phyloP scores from a whole-genome alignment of 129 eudicot genomes.

The Rutidosis leptorrhynchoides region DNA sequence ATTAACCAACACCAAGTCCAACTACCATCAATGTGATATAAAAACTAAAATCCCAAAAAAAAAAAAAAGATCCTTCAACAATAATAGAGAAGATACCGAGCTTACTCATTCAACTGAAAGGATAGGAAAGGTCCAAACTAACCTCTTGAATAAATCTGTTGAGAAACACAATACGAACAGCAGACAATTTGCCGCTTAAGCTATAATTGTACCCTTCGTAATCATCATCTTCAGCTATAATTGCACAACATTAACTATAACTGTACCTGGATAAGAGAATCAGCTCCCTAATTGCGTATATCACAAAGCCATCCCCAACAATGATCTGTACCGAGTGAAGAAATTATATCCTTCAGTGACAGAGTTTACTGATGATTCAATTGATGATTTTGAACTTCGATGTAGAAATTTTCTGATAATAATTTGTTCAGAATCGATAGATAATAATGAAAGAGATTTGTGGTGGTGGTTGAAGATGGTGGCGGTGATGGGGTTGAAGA shows the following conservation, averaged over 20 bases:
- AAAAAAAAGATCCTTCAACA: neutral
- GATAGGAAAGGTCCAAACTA: slow-evolving; percentile 28
- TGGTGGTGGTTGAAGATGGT: no score
- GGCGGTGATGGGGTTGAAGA: no score
- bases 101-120: slow-evolving; percentile 18
- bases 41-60: slow-evolving; percentile 18
- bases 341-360: no score
- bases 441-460: no score
- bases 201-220: slow-evolving; percentile 93
- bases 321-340: slow-evolving; percentile 65
- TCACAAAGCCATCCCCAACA: slow-evolving; percentile 98
- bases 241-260: slow-evolving; percentile 9
- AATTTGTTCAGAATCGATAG: no score
- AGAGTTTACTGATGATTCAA: no score
- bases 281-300: slow-evolving; percentile 82
- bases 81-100: neutral
- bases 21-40: slow-evolving; percentile 3
- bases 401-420: no score
- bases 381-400: no score
- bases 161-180: slow-evolving; percentile 91
- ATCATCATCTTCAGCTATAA: slow-evolving; percentile 71
- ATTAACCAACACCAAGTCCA: neutral
- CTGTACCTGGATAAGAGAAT: slow-evolving; percentile 80
- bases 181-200: slow-evolving; percentile 84
- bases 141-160: slow-evolving; percentile 97